These are phyloP conservation scores for Sugiyamaella mastotermitis DNA, from an alignment of 805 yeast genomes.

Conservation along the genomic window DNA sequence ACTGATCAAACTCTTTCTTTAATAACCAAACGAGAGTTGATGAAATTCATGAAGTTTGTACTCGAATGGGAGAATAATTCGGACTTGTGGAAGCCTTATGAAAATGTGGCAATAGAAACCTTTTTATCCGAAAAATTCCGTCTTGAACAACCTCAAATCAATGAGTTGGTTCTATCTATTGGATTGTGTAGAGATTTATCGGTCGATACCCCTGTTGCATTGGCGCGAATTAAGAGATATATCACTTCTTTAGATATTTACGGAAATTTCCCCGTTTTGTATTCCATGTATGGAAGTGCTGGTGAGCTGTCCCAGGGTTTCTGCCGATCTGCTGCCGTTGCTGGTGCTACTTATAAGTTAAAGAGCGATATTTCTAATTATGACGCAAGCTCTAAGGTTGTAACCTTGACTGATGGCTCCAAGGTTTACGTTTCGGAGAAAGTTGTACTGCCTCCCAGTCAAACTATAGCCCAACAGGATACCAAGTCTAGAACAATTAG, in stretches of 20 bases:
- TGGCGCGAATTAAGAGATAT: slow-evolving; percentile 77
- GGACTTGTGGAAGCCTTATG: slow-evolving; percentile 51
- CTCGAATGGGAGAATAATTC: slow-evolving; percentile 50
- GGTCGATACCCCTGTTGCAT: slow-evolving; percentile 65
- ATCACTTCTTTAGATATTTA: slow-evolving; percentile 81
- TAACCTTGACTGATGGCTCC: slow-evolving; percentile 59
- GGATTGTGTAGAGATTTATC: slow-evolving; percentile 65
- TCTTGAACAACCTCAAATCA: slow-evolving; percentile 65
- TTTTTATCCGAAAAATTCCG: slow-evolving; percentile 64
- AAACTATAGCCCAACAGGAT: slow-evolving; percentile 23
- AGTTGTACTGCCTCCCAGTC: slow-evolving; percentile 58
- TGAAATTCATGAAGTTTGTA: slow-evolving; percentile 89
- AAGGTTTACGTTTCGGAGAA: slow-evolving; percentile 71
- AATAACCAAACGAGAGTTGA: slow-evolving; percentile 71
- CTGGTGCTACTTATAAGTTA: slow-evolving; percentile 88
- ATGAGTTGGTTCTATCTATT: slow-evolving; percentile 79
- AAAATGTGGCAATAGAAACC: slow-evolving; percentile 47
- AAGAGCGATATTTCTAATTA: slow-evolving; percentile 52
- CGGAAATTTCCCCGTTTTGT: slow-evolving; percentile 89
- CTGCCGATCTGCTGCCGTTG: slow-evolving; percentile 96
- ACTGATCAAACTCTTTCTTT: slow-evolving; percentile 76
- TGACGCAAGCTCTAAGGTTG: slow-evolving; percentile 62
- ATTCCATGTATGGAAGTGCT: slow-evolving; percentile 90
- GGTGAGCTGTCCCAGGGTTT: slow-evolving; percentile 96
- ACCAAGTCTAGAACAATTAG: slow-evolving; percentile 36